Base-by-base conservation (phyloP, 208 protist species). In the Trypanosomatidae sp. region DNA sequence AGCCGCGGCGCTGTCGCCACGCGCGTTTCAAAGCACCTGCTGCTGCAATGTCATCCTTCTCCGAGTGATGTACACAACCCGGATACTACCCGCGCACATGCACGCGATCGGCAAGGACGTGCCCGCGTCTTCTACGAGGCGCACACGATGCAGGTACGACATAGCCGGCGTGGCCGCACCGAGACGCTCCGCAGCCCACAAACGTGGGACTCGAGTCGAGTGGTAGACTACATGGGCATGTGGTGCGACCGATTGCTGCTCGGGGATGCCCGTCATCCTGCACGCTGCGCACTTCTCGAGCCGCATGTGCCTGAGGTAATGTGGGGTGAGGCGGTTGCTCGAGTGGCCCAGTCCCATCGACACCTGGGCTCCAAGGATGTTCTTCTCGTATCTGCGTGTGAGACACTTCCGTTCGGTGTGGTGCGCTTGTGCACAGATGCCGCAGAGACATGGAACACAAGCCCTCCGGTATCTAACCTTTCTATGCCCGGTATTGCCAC, bases 171-270 rank as follows among this genome's bases (percentile, higher is more conserved):
- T 52, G 56, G 53, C 43, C 25, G 62, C 55, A 52, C 52, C 50
- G 71, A 65, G 7, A 36, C 53, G 12, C 64, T 77, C 52, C 88
- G 88, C 30, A 77, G 68, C 52, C 84, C 89, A 49, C 91, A 96
- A 55, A 76, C 64, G 62, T 97, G 92, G 90, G 92, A 95, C 69
- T 92, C 92, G 28, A 80, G 80, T 30, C 79, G 69, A 12, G 85
- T 91, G 46, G 62, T 70, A 9, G 88, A 97, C 71, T 93, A 81
- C 58, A 84, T 86, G 81, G 92, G 92, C 13, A 17, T 86, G 25
- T 97, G 92, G 92, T 95, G 90, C 74, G 92, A 97, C 76, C 83
- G 92, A 17, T 78, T 97, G 44, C 74, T 97, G 13, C 76, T 97
- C 25, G 92, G 92, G 3, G 85, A 88, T 36, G 77, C 82, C 25